Evolutionary conservation across 1,284 basidiomycete species (phyloP), one percentile per base, ranked within the genome.

Genomic region (Pseudozyma flocculosa): DNA sequence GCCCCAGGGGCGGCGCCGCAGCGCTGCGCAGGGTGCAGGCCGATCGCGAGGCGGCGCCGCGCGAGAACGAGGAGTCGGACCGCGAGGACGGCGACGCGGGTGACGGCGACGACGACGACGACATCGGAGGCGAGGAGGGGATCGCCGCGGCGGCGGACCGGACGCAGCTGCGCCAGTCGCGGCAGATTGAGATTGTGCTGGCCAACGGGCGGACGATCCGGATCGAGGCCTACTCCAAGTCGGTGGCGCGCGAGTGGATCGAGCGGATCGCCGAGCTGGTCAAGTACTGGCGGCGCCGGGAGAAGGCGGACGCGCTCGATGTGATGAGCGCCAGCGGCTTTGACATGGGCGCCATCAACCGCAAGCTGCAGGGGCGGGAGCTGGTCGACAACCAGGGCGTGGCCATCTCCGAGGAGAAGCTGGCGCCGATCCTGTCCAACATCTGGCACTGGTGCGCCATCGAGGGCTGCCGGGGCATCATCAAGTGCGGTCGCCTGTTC

Each of bases 391-490:
- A n/a, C 15, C 30, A 37, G n/a, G 4, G 7, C 13, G 30, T 10
- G 11, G n/a, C 4, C 9, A 29, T 23, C 15, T 19, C 22, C 17
- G 68, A 61, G 32, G 53, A 72, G 40, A 51, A 53, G 39, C 80
- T 83, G 10, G 79, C 85, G 34, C 83, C 85, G 2, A 83, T 85
- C 23, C 78, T 89, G 45, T 81, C 83, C 48, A 80, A 82, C 9
- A 78, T 89, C 45, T 90, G 88, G 81, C 87, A 87, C 66, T 90
- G 88, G 90, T 92, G 89, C 74, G 81, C 85, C 4, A 72, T 91
- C 57, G 84, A 87, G 38, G 85, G 84, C 8, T 92, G 90, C 68
- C 83, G 85, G 53, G 82, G 87, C 9, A 85, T 92, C 48, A 76
- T 86, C 34, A 86, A 85, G 68, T 82, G 83, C 7, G 90, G 90